A percentile compares a stretch with the other conserved stretches of the same genome.
Conservation (phyloP, 2,329 filamentous ascomycete species). For the Cephalotrichum gorgonifer region DNA sequence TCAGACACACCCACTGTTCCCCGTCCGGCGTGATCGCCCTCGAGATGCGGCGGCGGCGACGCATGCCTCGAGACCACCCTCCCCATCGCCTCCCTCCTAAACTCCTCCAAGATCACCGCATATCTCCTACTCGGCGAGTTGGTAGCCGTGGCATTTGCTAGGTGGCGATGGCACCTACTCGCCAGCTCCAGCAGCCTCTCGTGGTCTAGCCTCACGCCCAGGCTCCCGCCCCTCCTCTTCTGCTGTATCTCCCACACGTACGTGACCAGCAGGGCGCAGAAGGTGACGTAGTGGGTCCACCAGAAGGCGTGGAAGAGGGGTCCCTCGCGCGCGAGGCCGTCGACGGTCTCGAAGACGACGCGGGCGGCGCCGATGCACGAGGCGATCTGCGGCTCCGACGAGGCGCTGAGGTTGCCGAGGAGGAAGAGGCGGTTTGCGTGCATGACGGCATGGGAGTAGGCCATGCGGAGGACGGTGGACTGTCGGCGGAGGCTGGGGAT, state of each 20-base stretch:
- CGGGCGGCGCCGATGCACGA: constrained; percentile 37
- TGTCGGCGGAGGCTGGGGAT: constrained; percentile 36
- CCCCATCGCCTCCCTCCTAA: constrained; percentile 26
- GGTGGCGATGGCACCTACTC: constrained; percentile 34
- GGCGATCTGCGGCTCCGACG: constrained; percentile 17
- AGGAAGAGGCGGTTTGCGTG: constrained; percentile 45
- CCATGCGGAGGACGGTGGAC: constrained; percentile 40
- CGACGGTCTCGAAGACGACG: constrained; percentile 30
- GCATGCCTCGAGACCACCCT: neutral
- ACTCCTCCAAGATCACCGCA: constrained; percentile 40
- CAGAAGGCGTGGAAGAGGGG: constrained; percentile 38
- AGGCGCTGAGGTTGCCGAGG: constrained; percentile 19
- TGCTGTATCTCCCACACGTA: constrained; percentile 44
- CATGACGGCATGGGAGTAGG: constrained; percentile 44
- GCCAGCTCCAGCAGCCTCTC: constrained; percentile 26
- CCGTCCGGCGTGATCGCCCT: neutral
- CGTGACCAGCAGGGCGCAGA: constrained; percentile 40
- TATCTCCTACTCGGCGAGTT: constrained; percentile 37
- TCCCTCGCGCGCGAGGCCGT: constrained; percentile 25
- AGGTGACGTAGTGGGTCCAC: constrained; percentile 43
- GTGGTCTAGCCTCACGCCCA: neutral
- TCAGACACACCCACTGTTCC: neutral
- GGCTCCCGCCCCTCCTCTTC: constrained; percentile 8
- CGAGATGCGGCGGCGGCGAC: neutral
- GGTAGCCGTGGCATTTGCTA: constrained; percentile 23